Evolutionary conservation across 495 filamentous ascomycete species (phyloP).

Genomic region (Penicillium lividum): DNA sequence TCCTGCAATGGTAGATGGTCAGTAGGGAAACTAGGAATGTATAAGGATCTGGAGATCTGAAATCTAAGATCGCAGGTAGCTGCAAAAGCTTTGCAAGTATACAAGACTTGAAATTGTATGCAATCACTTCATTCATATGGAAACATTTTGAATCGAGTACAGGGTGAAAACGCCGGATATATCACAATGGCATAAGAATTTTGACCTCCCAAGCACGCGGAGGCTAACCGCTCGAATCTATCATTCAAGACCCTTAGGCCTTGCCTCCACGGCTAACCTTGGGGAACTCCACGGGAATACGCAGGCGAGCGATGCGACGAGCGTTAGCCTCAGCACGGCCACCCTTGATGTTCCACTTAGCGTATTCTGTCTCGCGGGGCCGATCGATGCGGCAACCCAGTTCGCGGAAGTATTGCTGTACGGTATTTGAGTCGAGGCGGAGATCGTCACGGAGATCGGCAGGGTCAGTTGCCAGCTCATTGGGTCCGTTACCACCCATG

Average conservation of each 20-base stretch:
- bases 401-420: conserved; percentile 70
- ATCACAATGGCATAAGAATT: conserved; percentile 21
- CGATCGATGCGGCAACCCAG: conserved; percentile 65
- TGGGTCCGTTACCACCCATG: conserved; percentile 58
- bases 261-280: conserved; percentile 51
- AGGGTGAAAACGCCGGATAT: conserved; percentile 28
- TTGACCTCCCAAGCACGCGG: conserved; percentile 2
- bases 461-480: conserved; percentile 77
- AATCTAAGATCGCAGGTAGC: too few relatives aligned
- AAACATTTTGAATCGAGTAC: conserved; percentile 15
- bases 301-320: conserved; percentile 67
- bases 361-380: conserved; percentile 45
- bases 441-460: conserved; percentile 77
- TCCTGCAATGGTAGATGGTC: too few relatives aligned
- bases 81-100: conserved; percentile 5
- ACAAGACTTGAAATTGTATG: conserved; percentile 5
- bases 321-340: conserved; percentile 61
- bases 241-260: conserved; percentile 17
- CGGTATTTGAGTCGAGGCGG: conserved; percentile 64
- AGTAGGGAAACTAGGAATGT: too few relatives aligned
- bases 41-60: too few relatives aligned
- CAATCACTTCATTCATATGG: conserved; percentile 24
- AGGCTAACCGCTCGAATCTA: conserved; percentile 14
- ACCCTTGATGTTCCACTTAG: conserved; percentile 47
- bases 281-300: conserved; percentile 81